Evolutionary conservation across 176 grass and related monocot genomes (phyloP).

Genomic region (Thalia dealbata): DNA sequence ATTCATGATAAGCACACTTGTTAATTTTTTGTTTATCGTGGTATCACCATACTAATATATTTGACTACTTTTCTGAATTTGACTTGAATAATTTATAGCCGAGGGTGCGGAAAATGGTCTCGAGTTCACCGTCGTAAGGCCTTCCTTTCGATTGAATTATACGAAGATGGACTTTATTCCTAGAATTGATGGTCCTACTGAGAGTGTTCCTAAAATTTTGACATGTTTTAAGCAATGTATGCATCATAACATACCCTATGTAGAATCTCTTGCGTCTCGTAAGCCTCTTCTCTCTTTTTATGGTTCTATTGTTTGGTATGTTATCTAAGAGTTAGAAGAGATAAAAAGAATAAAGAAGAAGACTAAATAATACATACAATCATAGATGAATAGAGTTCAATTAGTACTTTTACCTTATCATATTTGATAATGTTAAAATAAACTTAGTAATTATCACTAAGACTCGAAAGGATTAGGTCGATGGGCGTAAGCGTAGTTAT

Average conservation of each 20-base stretch:
- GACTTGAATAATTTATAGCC: slow-evolving; percentile 37
- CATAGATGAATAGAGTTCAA: too few species aligned
- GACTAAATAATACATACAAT: too few species aligned
- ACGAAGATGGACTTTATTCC: slow-evolving; percentile 98
- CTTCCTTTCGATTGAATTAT: slow-evolving; percentile 99
- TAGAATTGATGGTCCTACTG: slow-evolving; percentile 90
- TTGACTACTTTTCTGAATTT: not conserved
- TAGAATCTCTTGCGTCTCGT: slow-evolving; percentile 35
- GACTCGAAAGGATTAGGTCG: too few species aligned
- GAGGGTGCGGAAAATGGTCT: slow-evolving; percentile 90
- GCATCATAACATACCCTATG: not conserved
- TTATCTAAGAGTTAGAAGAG: too few species aligned
- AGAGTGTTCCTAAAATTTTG: slow-evolving; percentile 93
- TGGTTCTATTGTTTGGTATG: too few species aligned
- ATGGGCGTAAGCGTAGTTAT: too few species aligned
- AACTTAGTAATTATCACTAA: too few species aligned
- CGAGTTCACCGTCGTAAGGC: slow-evolving; percentile 85
- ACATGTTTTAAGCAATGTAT: slow-evolving; percentile 98
- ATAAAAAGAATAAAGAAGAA: too few species aligned
- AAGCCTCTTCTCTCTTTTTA: too few species aligned
- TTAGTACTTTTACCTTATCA: too few species aligned
- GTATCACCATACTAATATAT: too few species aligned
- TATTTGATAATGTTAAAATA: too few species aligned
- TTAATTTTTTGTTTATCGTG: slow-evolving; percentile 7
- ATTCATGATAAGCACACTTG: slow-evolving; percentile 49